Evolutionary conservation across 108 stramenopile genomes (phyloP), one percentile per base, ranked within the genome.

Genomic region (Stephanodiscus minutulus): DNA sequence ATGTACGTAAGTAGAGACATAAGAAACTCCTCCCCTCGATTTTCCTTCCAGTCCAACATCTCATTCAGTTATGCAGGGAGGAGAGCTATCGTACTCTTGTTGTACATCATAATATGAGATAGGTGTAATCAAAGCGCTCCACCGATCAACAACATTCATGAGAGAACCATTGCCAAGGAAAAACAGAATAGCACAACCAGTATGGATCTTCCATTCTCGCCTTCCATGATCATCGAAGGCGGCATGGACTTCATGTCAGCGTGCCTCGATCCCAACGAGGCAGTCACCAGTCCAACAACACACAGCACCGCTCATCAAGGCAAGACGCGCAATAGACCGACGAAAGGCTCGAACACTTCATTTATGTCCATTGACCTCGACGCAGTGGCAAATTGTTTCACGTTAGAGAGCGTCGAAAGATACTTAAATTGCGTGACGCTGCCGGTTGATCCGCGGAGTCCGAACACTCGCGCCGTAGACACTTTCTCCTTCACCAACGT

Each of bases 381-480:
- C 11, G 52, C 25, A 8, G 22, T 53, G 22, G 25, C 56, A 46
- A 39, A 66, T 31, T 35, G 56, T 21, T 68, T 80, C 17, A 62
- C 66, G 18, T 63, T 80, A 31, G 79, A 80, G 18, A 73, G 66
- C 27, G 39, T 73, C 7, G 79, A 80, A 48, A 57, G 57, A 39
- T 56, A 65, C 22, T 53, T 80, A 22, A 80, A 68, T 33, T 80
- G 79, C 49, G 79, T 80, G 17, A 71, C 72, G 4, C 31, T 80
- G 25, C 44, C 35, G 28, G 67, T 80, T n/a, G 79, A 80, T 69
- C 79, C 79, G 21, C 59, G 79, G 17, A 73, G 72, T 59, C 77
- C 76, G 17, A 68, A 64, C 6, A 69, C 22, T 56, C 50, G 75
- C 15, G 76, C 49, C 15, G 17, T 15, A 15, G 43, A 15, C 43